A percentile compares a stretch with the other conserved stretches of the same genome.
These are phyloP conservation scores for Lepidopterella palustris DNA, from an alignment of 495 filamentous ascomycete genomes.

Conservation along the genomic window DNA sequence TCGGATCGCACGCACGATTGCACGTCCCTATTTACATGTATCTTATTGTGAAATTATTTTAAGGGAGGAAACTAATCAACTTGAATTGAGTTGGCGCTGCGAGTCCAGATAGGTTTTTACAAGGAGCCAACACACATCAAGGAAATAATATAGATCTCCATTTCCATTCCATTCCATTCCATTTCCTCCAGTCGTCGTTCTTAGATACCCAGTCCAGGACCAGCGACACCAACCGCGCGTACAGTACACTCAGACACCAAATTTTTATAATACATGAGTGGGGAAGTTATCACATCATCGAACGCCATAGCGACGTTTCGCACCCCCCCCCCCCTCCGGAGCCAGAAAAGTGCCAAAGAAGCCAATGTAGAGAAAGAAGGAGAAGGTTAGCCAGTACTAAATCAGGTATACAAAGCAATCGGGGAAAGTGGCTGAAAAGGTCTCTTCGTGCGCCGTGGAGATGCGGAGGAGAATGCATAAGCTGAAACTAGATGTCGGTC, in stretches of 20 bases:
- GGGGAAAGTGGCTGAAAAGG: background rate
- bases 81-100: too few species aligned
- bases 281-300: background rate
- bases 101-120: too few species aligned
- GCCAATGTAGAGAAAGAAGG: background rate
- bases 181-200: background rate
- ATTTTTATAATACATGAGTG: constrained; percentile 1
- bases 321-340: background rate
- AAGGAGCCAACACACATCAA: too few species aligned
- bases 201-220: background rate
- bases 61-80: too few species aligned
- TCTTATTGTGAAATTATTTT: too few species aligned
- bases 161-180: background rate
- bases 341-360: background rate
- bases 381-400: background rate
- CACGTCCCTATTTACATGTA: too few species aligned
- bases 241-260: background rate
- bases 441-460: constrained; percentile 1
- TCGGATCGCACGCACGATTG: too few species aligned
- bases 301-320: background rate
- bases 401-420: background rate
- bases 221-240: background rate
- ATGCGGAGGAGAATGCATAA: background rate
- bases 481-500: background rate
- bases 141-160: too few species aligned